These are phyloP conservation scores for Vicia villosa DNA, from an alignment of 306 rosid genomes.

Conservation along the genomic window DNA sequence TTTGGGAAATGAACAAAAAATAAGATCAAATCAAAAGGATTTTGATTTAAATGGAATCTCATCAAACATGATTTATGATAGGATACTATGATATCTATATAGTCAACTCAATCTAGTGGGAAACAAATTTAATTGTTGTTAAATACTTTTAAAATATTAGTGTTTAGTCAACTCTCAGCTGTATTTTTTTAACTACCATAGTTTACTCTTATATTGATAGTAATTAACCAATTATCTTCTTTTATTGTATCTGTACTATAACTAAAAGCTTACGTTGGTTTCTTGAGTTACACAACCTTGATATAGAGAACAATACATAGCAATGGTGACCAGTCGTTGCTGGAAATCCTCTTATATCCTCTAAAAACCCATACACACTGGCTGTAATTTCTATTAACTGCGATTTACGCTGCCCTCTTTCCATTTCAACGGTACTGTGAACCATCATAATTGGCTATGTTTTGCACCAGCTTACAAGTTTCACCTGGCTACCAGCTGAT, in stretches of 20 bases:
- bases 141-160: not conserved
- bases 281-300: not conserved
- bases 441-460: too few relatives aligned
- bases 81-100: not conserved
- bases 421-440: too few relatives aligned
- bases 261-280: not conserved
- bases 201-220: too few relatives aligned
- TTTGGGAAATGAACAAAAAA: not conserved
- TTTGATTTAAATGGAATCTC: not conserved
- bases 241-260: too few relatives aligned
- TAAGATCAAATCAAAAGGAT: not conserved
- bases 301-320: not conserved
- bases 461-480: too few relatives aligned
- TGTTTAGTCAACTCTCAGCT: not conserved
- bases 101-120: not conserved
- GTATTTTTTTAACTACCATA: too few relatives aligned
- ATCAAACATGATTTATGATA: not conserved
- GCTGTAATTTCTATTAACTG: too few relatives aligned
- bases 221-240: too few relatives aligned
- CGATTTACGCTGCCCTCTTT: too few relatives aligned
- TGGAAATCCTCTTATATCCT: too few relatives aligned
- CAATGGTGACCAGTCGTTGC: not conserved
- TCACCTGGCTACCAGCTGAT: too few relatives aligned
- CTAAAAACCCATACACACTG: not conserved
- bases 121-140: too few relatives aligned